Evolutionary conservation across 257 asterid species (phyloP).

Genomic region (Nicotiana undulata): DNA sequence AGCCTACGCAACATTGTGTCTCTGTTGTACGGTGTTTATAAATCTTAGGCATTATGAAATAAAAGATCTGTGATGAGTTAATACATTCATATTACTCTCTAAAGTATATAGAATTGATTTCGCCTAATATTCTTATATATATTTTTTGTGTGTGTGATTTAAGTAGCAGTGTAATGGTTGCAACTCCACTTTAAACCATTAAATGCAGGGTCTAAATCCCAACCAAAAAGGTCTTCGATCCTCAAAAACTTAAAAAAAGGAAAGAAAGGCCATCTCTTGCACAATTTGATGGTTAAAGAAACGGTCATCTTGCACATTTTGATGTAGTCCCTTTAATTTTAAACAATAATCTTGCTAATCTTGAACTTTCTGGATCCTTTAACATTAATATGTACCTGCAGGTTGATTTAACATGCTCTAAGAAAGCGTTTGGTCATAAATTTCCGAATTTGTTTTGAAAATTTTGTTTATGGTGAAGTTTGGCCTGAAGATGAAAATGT

Average conservation of each 20-base stretch:
- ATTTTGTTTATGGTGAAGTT: no score
- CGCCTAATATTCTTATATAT: no score
- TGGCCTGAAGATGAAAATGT: no score
- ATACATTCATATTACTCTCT: neutral
- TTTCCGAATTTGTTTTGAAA: no score
- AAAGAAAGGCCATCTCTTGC: neutral
- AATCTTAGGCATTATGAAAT: neutral
- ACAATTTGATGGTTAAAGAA: neutral
- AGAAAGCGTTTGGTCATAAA: no score
- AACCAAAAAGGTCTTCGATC: no score
- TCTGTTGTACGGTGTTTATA: neutral
- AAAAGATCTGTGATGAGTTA: neutral
- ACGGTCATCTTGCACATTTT: neutral
- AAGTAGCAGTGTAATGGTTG: neutral
- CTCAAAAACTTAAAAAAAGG: neutral
- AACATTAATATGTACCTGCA: no score
- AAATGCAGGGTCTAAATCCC: neutral
- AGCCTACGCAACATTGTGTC: neutral
- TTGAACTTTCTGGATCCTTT: no score
- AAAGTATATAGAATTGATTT: no score
- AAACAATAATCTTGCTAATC: neutral
- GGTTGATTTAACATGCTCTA: no score
- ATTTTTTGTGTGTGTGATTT: no score
- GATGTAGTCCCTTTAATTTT: neutral
- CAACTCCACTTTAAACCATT: neutral